A percentile compares a stretch with the other conserved stretches of the same genome.
phyloP scores from a whole-genome alignment of 2,329 filamentous ascomycete genomes.

The Xylariaceae sp. region DNA sequence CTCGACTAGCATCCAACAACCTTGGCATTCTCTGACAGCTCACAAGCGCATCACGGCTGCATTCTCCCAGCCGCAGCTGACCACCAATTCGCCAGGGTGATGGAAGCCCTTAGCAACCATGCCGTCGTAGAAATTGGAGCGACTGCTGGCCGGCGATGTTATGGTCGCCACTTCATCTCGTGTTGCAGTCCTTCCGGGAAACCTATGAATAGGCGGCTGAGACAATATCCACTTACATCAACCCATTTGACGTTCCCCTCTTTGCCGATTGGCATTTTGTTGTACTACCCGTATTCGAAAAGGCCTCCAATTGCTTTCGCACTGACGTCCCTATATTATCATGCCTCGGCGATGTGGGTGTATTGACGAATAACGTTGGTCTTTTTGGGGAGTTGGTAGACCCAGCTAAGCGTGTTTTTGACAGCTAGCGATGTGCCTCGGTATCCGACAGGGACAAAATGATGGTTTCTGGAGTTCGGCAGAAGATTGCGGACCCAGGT shows the following conservation, averaged over 20 bases:
- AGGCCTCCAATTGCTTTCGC: conserved; percentile 12
- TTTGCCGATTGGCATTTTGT: conserved; percentile 52
- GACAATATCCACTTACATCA: conserved; percentile 54
- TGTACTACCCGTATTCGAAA: conserved; percentile 23
- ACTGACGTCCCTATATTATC: conserved; percentile 30
- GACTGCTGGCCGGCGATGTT: not conserved
- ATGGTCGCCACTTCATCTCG: not conserved
- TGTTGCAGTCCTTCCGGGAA: not conserved
- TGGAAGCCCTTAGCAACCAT: not conserved
- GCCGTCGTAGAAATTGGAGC: not conserved
- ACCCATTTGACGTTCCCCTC: conserved; percentile 65
- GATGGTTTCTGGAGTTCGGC: not conserved
- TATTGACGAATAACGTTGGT: not conserved
- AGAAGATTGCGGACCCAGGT: not conserved
- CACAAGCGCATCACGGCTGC: not conserved
- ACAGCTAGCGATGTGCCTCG: not conserved
- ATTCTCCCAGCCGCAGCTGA: not conserved
- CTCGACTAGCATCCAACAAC: not conserved
- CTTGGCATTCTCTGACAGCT: not conserved
- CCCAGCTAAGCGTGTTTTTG: not conserved
- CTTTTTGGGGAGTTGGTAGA: not conserved
- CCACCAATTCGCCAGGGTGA: not conserved
- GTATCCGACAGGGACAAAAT: not conserved
- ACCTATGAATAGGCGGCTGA: conserved; percentile 6
- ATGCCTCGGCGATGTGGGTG: conserved; percentile 28